Conservation (phyloP, 2,329 filamentous ascomycete species). For the Ophioceras dolichostomum region DNA sequence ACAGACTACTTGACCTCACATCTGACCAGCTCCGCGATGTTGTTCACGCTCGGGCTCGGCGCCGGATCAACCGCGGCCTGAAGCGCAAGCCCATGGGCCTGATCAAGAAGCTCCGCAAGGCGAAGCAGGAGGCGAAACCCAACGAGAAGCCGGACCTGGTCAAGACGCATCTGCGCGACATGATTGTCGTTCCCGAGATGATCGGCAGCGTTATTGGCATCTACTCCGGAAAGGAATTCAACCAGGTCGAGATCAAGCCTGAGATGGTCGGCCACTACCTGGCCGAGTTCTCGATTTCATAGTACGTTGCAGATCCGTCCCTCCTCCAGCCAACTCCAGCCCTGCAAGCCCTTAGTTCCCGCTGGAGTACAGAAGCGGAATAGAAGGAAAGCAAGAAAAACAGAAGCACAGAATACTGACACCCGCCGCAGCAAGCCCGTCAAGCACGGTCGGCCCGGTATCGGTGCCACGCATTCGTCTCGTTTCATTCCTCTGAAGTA, state of each 20-base stretch:
- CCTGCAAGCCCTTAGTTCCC: too few species aligned
- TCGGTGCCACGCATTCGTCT: conserved; percentile 99
- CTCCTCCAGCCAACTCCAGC: too few species aligned
- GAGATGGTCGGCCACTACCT: conserved; percentile 99
- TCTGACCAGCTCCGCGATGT: conserved; percentile 99
- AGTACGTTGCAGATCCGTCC: conserved; percentile 52
- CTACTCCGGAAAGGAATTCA: conserved; percentile 99
- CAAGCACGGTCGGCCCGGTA: conserved; percentile 99
- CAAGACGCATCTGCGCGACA: conserved; percentile 99
- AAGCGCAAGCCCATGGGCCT: conserved; percentile 99
- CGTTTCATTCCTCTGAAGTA: conserved; percentile 99
- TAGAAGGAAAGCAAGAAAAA: too few species aligned
- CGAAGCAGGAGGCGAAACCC: conserved; percentile 96
- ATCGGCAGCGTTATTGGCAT: conserved; percentile 97
- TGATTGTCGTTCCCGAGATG: conserved; percentile 99
- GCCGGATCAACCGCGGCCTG: conserved; percentile 98
- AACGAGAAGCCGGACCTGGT: conserved; percentile 99
- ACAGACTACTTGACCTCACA: conserved; percentile 93
- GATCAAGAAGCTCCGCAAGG: conserved; percentile 99
- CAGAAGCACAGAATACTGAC: conserved; percentile 4
- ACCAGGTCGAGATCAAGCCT: conserved; percentile 99
- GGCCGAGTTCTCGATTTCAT: conserved; percentile 99
- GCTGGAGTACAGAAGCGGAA: too few species aligned
- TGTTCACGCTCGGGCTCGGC: conserved; percentile 95
- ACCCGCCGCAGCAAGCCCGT: conserved; percentile 73